Conservation (phyloP, 176 grass and related monocot genomes). For the Alloteropsis semialata region DNA sequence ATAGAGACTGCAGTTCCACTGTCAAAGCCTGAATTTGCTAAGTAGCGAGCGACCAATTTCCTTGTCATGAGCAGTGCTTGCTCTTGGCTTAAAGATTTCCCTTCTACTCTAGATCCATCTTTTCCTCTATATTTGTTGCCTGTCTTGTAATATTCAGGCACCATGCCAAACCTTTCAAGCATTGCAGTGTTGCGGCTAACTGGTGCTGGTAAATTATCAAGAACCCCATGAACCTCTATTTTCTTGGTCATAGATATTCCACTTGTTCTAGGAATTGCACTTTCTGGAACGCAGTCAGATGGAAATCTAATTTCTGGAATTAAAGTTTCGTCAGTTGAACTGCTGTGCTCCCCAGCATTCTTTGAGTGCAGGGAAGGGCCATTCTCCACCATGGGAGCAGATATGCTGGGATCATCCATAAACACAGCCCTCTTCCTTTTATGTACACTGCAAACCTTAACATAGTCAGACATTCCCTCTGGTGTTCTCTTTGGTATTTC, state of each 20-base stretch:
- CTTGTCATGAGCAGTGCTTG: constrained; percentile 64
- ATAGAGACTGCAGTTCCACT: constrained; percentile 69
- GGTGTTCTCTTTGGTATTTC: constrained; percentile 83
- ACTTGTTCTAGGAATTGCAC: constrained; percentile 65
- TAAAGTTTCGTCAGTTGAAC: constrained; percentile 63
- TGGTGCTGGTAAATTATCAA: constrained; percentile 89
- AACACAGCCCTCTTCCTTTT: constrained; percentile 86
- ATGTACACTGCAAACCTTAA: constrained; percentile 69
- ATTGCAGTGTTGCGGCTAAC: constrained; percentile 84
- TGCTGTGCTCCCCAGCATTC: constrained; percentile 53
- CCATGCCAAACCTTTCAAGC: constrained; percentile 97
- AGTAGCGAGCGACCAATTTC: constrained; percentile 57
- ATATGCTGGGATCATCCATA: constrained; percentile 41
- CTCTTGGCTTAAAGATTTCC: constrained; percentile 68
- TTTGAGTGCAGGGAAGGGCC: constrained; percentile 52
- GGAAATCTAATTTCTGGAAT: constrained; percentile 90
- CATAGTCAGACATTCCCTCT: constrained; percentile 82
- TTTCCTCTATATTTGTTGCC: constrained; percentile 96
- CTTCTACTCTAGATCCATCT: constrained; percentile 63
- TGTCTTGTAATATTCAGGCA: constrained; percentile 92
- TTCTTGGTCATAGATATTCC: constrained; percentile 44
- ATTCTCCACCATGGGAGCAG: constrained; percentile 41
- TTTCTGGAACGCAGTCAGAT: constrained; percentile 88
- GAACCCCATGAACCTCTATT: constrained; percentile 75
- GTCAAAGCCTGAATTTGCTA: constrained; percentile 49